These are phyloP conservation scores for Trichoderma reesei DNA, from an alignment of 495 filamentous ascomycete genomes.

Conservation along the genomic window DNA sequence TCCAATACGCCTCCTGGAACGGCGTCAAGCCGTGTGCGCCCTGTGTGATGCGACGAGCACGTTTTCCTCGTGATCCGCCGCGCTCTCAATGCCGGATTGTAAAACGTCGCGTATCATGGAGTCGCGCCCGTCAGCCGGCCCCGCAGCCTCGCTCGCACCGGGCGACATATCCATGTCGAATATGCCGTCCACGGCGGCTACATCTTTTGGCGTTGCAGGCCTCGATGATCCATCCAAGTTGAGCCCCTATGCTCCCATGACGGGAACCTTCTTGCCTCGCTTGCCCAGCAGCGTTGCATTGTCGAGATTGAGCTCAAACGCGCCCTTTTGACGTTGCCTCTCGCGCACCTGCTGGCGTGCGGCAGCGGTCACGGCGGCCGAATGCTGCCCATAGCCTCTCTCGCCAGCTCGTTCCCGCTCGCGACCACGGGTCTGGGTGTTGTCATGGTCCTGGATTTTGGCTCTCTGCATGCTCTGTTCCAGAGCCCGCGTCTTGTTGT, in stretches of 20 bases:
- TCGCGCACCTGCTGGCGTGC: conserved; percentile 63
- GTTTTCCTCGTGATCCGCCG: not conserved
- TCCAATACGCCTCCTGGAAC: conserved; percentile 1
- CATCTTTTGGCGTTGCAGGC: not conserved
- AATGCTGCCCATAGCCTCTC: conserved; percentile 75
- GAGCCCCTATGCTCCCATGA: conserved; percentile 27
- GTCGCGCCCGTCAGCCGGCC: not conserved
- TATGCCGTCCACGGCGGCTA: not conserved
- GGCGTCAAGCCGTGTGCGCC: not conserved
- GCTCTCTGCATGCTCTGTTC: conserved; percentile 80
- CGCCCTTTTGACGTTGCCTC: conserved; percentile 49
- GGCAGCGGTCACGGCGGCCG: conserved; percentile 62
- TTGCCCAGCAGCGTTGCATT: conserved; percentile 80
- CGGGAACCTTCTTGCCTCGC: conserved; percentile 47
- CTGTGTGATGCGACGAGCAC: not conserved
- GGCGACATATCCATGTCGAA: not conserved
- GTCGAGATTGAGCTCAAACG: conserved; percentile 86
- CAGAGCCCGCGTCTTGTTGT: conserved; percentile 60
- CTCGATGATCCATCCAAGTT: not conserved
- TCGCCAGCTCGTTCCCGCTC: conserved; percentile 35
- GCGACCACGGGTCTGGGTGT: conserved; percentile 35
- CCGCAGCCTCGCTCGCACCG: not conserved
- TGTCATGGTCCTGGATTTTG: conserved; percentile 53
- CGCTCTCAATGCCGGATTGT: not conserved
- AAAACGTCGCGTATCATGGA: not conserved